Evolutionary conservation across 1,139 yeast genomes (phyloP).

Genomic region (Yamadazyma buinensis): DNA sequence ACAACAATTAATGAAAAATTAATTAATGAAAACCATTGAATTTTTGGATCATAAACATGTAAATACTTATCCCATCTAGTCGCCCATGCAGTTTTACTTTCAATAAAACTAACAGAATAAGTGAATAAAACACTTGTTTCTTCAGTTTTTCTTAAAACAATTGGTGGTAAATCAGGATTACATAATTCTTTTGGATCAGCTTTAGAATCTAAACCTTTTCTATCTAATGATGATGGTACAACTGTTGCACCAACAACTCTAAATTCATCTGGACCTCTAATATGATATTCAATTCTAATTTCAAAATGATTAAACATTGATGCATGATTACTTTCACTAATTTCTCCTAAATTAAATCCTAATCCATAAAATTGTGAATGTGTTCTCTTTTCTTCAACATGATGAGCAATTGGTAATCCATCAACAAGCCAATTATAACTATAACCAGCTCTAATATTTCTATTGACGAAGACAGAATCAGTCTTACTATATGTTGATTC

Average conservation of each 20-base stretch:
- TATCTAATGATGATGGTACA: conserved; percentile 59
- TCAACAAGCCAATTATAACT: conserved; percentile 91
- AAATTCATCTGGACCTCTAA: conserved; percentile 60
- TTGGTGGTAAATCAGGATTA: conserved; percentile 25
- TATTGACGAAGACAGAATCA: conserved; percentile 72
- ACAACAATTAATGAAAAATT: conserved; percentile 81
- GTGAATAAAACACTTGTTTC: conserved; percentile 35
- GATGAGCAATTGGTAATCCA: conserved; percentile 87
- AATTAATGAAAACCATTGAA: conserved; percentile 91
- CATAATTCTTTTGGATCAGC: conserved; percentile 26
- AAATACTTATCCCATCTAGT: conserved; percentile 98
- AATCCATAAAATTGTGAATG: conserved; percentile 62
- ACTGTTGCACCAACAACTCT: conserved; percentile 92
- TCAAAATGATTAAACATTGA: conserved; percentile 78
- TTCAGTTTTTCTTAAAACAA: conserved; percentile 27
- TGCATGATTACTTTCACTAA: conserved; percentile 45
- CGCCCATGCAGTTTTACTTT: conserved; percentile 85
- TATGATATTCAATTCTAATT: conserved; percentile 76
- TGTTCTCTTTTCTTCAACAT: conserved; percentile 54
- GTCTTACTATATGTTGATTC: conserved; percentile 51
- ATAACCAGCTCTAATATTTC: conserved; percentile 77
- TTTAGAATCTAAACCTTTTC: conserved; percentile 17
- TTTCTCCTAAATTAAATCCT: conserved; percentile 76
- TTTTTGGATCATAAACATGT: conserved; percentile 86
- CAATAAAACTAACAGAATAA: conserved; percentile 54